Evolutionary conservation across 2,329 filamentous ascomycete species (phyloP), one percentile per base, ranked within the genome.

Genomic region (Alternaria sp.): DNA sequence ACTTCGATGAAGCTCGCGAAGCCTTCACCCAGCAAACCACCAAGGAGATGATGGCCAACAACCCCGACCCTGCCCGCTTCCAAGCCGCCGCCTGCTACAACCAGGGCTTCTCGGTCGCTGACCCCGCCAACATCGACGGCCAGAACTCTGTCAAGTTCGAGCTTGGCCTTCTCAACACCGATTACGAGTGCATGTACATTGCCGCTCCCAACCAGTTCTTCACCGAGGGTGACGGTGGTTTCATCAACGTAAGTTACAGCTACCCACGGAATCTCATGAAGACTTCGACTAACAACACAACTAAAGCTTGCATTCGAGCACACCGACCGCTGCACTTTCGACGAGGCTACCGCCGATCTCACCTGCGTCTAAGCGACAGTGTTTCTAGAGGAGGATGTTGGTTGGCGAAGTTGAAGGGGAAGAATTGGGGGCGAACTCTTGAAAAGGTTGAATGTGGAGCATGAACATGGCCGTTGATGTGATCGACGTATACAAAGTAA

Each of bases 101-200:
- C 28, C 51, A 60, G 49, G 56, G 23, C 28, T 63, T 51, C 28
- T 20, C 33, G 12, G 55, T 63, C 7, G 53, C 53, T 30, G 30
- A 63, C 33, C 50, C 55, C 20, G 50, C 43, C 50, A 51, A 51
- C 20, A 63, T 57, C 44, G 49, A 49, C 14, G 60, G 56, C 4
- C 50, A 53, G 28, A 59, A 37, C 20, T 60, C 55, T 47, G 60
- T 57, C 26, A 55, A 63, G 43, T 59, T 63, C 20, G 46, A 30
- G 15, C 50, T 63, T 47, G 60, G 60, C 21, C 50, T 55, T 33
- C 56, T 63, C 25, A 56, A 63, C 50, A 63, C 61, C 33, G 61
- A 63, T 20, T 63, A 63, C 21, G 61, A 63, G 20, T 63, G 61
- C 56, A 60, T 63, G 44, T 63, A 59, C 20, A 55, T 63, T 59